phyloP scores from a whole-genome alignment of 805 yeast species.

The Teunomyces tritomae region DNA sequence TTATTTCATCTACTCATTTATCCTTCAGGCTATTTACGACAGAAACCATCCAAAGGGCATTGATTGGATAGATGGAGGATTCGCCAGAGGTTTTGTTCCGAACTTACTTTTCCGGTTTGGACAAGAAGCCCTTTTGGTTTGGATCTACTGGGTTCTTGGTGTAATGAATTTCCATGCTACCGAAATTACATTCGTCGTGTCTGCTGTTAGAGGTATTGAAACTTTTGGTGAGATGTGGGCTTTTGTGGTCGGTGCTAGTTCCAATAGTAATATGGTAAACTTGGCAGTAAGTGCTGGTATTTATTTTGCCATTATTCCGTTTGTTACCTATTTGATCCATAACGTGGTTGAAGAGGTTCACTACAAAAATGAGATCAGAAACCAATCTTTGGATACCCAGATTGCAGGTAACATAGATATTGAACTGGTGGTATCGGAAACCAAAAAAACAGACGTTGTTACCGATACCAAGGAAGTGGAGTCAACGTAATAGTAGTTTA shows the following conservation, averaged over 20 bases:
- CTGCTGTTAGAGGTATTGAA: slow-evolving; percentile 2
- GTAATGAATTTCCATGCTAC: slow-evolving; percentile 3
- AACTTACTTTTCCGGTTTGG: not conserved
- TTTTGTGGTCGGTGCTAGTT: slow-evolving; percentile 1
- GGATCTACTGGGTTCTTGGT: slow-evolving; percentile 3
- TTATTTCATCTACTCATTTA: slow-evolving; percentile 1
- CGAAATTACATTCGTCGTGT: slow-evolving; percentile 1
- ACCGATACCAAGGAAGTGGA: not conserved
- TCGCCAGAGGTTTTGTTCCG: slow-evolving; percentile 1
- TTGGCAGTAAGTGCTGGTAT: slow-evolving; percentile 1
- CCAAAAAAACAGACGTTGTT: not conserved
- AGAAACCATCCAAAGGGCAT: not conserved
- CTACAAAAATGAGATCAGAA: not conserved
- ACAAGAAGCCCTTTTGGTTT: slow-evolving; percentile 1
- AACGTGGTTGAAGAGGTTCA: slow-evolving; percentile 1
- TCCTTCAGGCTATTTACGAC: slow-evolving; percentile 1
- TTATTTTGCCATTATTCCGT: not conserved
- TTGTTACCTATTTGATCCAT: not conserved
- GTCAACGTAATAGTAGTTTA: not conserved
- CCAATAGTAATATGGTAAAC: slow-evolving; percentile 2
- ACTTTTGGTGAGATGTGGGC: slow-evolving; percentile 4
- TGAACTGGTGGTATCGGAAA: not conserved
- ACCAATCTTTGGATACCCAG: not conserved
- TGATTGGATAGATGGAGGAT: not conserved
- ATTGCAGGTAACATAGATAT: not conserved